Base-by-base conservation (phyloP, 331 rosid genomes). In the Spiraea crenata region DNA sequence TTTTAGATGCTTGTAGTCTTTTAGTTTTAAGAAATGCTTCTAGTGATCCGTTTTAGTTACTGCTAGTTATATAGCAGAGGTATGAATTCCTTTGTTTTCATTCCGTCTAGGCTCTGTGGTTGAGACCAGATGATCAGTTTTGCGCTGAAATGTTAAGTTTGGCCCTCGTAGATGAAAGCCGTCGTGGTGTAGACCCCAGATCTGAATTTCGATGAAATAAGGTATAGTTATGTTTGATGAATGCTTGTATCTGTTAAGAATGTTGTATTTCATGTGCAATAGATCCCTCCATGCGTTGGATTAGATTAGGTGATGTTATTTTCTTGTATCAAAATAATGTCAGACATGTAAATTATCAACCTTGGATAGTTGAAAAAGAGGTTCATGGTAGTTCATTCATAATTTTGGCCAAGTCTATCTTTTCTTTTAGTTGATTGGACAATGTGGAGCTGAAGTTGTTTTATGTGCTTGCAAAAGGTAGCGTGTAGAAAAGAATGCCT, bases 131-230 rank as follows among this genome's bases (percentile, higher is more conserved):
- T 41, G 97, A 93, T 76, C 99, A 85, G 50, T 93, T 93, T 68
- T 91, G 95, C 84, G 91, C 97, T 4, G 97, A 93, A 79, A 90
- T 93, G 99, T 63, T 91, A 63, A 91, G 85, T 59, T 59, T 82
- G 84, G 99, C 96, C 61, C 85, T 90, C 35, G 66, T 73, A 52
- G 99, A 93, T n/a, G 96, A 93, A 78, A 65, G 93, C 79, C 87
- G 88, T 46, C 15, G 71, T 9, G 79, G 82, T n/a, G 66, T 77
- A 10, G 90, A 88, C 65, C 57, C 79, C 16, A 66, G 70, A 72
- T 46, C 73, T 70, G 83, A 87, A 38, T 80, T 81, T 50, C 68
- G 47, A 63, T 69, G 75, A 70, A 62, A 51, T 35, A 72, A 74
- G 52, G 73, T 65, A 63, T 71, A 51, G n/a, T 74, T 68, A 42